phyloP scores from a whole-genome alignment of 345 rosid species.

The Melaleuca alternifolia region DNA sequence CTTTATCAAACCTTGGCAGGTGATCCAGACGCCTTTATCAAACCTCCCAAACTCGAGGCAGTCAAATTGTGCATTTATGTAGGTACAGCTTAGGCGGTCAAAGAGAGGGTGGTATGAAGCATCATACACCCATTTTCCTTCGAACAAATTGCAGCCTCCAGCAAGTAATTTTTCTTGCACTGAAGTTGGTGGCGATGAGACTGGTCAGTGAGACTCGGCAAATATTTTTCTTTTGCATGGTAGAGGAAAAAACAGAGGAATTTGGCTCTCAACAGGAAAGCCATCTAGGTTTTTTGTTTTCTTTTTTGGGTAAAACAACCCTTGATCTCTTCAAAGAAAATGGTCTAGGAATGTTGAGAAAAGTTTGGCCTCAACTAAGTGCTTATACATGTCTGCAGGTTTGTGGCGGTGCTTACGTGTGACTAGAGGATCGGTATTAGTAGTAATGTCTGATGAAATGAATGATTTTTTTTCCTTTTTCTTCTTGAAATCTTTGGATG shows the following conservation, averaged over 20 bases:
- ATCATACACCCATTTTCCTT: constrained; percentile 50
- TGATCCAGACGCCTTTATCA: no score
- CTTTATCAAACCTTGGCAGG: no score
- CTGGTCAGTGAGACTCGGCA: background rate
- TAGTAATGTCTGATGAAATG: background rate
- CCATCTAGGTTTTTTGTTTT: constrained; percentile 15
- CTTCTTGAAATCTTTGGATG: background rate
- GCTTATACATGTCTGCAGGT: constrained; percentile 5
- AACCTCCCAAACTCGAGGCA: constrained; percentile 46
- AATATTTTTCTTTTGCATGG: background rate
- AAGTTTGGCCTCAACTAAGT: background rate
- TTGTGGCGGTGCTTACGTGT: background rate
- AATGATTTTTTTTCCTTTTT: background rate
- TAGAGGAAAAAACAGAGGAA: constrained; percentile 2
- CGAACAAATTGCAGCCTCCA: constrained; percentile 31
- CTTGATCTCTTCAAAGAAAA: background rate
- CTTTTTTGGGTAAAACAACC: background rate
- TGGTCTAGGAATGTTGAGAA: constrained; percentile 8
- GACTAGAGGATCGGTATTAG: background rate
- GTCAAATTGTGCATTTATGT: constrained; percentile 36
- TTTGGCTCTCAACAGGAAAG: constrained; percentile 3
- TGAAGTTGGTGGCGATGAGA: background rate
- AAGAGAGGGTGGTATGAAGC: constrained; percentile 39
- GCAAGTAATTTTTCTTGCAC: constrained; percentile 8
- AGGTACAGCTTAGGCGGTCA: constrained; percentile 32